Base-by-base conservation (phyloP, 805 yeast species). In the Yamadazyma endophytica region DNA sequence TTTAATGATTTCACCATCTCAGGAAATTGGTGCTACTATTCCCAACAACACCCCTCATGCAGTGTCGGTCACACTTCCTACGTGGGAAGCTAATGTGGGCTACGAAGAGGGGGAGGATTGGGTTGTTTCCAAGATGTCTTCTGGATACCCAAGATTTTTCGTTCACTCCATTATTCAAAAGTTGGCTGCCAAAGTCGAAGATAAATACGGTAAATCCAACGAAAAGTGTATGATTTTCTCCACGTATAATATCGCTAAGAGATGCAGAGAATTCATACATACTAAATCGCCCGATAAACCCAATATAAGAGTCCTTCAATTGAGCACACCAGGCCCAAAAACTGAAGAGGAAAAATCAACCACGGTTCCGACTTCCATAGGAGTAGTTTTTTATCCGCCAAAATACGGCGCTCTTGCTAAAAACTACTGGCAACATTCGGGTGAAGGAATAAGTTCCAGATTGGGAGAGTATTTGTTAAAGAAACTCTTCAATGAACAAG, bases 361-460 rank as follows among this genome's bases (percentile, higher is more conserved):
- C 39, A 69, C 77, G 36, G 63, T 77, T 17, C 89, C 80, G 45
- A 75, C 88, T 9, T 73, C 74, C 24, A 74, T 90, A 33, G 82
- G 89, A 0, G 82, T 77, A 13, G 86, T 88, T n/a, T 79, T 92
- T 39, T 84, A 82, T 48, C 85, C 85, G 2, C 55, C 64, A 2
- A 62, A 66, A 3, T 77, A 70, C 36, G 77, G 68, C 40, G 55
- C 75, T 1, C 54, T 83, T 4, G 89, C 92, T 23, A 88, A 86
- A 52, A 77, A 77, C 46, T 92, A 86, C 60, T 92, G 98, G 98
- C 97, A 90, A 55, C 96, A 89, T 50, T 68, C 95, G 0, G 99
- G 99, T 17, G 97, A 90, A 56, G 96, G 96, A n/a, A 75, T 92
- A 17, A 85, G 96, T 11, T 85, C 96, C 21, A 68, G 97, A 47